Evolutionary conservation across 169 alveolate species (phyloP).

Genomic region (Eimeria necatrix): DNA sequence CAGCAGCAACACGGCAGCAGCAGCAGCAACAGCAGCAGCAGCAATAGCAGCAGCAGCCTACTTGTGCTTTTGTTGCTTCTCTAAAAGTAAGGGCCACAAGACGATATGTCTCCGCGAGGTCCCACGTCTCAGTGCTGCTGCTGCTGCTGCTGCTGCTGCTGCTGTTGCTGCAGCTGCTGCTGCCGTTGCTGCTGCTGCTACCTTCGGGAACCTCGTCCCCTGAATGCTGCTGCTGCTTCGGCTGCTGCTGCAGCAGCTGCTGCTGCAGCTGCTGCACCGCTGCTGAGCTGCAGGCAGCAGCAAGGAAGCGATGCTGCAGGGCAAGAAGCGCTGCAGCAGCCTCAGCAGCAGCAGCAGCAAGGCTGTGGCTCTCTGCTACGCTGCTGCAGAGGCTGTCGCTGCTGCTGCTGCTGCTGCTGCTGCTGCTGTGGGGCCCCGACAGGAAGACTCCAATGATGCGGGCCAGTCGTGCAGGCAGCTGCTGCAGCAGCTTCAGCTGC

Average conservation of each 20-base stretch:
- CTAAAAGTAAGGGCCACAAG: not conserved
- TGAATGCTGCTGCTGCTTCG: not conserved
- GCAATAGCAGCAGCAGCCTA: slow-evolving; percentile 22
- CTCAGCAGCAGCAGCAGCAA: too few relatives aligned
- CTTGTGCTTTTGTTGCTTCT: not conserved
- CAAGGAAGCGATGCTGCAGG: not conserved
- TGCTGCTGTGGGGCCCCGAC: not conserved
- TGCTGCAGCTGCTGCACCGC: too few relatives aligned
- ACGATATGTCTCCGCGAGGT: not conserved
- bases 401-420: not conserved
- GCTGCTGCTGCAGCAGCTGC: too few relatives aligned
- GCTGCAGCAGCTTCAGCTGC: slow-evolving; percentile 5
- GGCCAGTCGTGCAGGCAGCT: not conserved
- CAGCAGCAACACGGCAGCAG: slow-evolving; percentile 17
- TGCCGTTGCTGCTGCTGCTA: slow-evolving; percentile 13
- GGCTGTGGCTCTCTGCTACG: too few relatives aligned
- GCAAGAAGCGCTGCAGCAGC: not conserved
- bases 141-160: not conserved
- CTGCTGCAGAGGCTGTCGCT: not conserved
- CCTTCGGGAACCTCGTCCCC: too few relatives aligned
- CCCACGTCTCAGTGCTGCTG: not conserved
- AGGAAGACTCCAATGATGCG: not conserved
- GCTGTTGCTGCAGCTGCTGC: slow-evolving; percentile 15
- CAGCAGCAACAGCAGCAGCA: slow-evolving; percentile 46
- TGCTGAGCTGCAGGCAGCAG: too few relatives aligned